phyloP scores from a whole-genome alignment of 2,329 filamentous ascomycete species.

The Arthroderma sp. region DNA sequence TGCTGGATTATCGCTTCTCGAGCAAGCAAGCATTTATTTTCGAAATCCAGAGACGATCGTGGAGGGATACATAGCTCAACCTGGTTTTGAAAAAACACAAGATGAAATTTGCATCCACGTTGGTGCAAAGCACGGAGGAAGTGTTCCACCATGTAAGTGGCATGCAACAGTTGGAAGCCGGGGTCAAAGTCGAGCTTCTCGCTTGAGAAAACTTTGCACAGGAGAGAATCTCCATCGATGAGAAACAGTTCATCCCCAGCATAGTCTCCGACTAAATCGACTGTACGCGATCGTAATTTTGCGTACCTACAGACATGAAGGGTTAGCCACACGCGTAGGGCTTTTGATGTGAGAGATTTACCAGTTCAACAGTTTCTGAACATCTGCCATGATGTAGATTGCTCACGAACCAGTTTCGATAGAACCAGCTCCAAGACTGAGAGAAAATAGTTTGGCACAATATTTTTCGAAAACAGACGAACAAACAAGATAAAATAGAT shows the following conservation, averaged over 20 bases:
- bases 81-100: constrained; percentile 52
- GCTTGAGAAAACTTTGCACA: constrained; percentile 51
- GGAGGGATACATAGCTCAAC: constrained; percentile 42
- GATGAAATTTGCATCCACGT: constrained; percentile 56
- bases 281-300: constrained; percentile 29
- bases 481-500: no score
- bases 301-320: constrained; percentile 25
- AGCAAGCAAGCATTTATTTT: constrained; percentile 47
- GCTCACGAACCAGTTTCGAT: no score
- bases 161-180: constrained; percentile 60
- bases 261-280: constrained; percentile 63
- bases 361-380: neutral
- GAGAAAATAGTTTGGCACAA: no score
- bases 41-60: constrained; percentile 18
- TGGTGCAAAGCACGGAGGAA: constrained; percentile 49
- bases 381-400: no score
- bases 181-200: constrained; percentile 47
- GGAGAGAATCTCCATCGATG: constrained; percentile 60
- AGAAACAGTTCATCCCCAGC: constrained; percentile 60
- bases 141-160: constrained; percentile 53
- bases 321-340: neutral
- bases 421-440: no score
- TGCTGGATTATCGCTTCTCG: constrained; percentile 54
- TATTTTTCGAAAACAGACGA: no score
- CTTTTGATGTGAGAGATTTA: neutral